Evolutionary conservation across 2,329 filamentous ascomycete species (phyloP).

Genomic region (Aspergillus intermedius): DNA sequence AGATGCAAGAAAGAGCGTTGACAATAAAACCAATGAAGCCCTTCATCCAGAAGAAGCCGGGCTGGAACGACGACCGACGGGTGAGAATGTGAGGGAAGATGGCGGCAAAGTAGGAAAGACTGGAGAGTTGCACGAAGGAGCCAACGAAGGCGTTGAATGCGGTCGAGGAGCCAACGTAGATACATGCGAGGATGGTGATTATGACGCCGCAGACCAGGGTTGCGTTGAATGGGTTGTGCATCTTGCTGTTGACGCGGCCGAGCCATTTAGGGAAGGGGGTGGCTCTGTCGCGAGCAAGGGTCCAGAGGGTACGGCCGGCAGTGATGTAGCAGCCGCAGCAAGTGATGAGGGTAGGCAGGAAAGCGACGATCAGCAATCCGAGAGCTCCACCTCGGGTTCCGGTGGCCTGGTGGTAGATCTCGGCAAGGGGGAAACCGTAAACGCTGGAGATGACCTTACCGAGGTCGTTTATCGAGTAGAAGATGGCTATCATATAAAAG

Average conservation of each 20-base stretch:
- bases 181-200: slow-evolving; percentile 50
- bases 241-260: slow-evolving; percentile 46
- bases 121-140: slow-evolving; percentile 53
- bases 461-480: slow-evolving; percentile 45
- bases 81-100: slow-evolving; percentile 48
- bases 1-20: slow-evolving; percentile 46
- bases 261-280: slow-evolving; percentile 53
- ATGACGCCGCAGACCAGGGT: slow-evolving; percentile 51
- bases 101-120: slow-evolving; percentile 49
- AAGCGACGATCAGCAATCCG: slow-evolving; percentile 53
- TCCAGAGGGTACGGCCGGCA: slow-evolving; percentile 57
- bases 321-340: slow-evolving; percentile 53
- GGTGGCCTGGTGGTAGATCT: slow-evolving; percentile 45
- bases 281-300: slow-evolving; percentile 52
- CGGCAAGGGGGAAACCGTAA: slow-evolving; percentile 42
- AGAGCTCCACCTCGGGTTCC: slow-evolving; percentile 47
- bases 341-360: slow-evolving; percentile 50
- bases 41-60: slow-evolving; percentile 49
- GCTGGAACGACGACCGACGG: slow-evolving; percentile 46
- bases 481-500: slow-evolving; percentile 44
- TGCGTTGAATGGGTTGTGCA: slow-evolving; percentile 55
- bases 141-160: slow-evolving; percentile 54
- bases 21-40: slow-evolving; percentile 45
- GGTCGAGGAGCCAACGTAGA: slow-evolving; percentile 49
- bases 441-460: slow-evolving; percentile 14